Conservation (phyloP, 768 basidiomycete genomes). For the Agaricus bisporus region DNA sequence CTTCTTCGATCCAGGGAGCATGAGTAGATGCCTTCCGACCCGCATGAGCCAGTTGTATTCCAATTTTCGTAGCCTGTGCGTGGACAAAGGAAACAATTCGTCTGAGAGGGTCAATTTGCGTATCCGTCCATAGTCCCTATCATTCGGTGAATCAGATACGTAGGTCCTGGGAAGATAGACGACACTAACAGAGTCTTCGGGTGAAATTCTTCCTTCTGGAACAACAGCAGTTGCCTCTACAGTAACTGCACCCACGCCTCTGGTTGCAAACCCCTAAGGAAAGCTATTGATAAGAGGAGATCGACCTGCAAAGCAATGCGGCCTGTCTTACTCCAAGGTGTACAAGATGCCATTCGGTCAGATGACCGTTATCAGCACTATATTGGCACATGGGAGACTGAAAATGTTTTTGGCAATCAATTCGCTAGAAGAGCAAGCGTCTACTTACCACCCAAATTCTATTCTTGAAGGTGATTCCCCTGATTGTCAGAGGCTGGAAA, state of each 20-base stretch:
- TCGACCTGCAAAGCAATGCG: not conserved
- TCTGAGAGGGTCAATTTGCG: conserved; percentile 64
- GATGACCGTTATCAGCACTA: conserved; percentile 65
- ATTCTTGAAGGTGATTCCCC: conserved; percentile 64
- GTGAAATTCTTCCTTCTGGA: conserved; percentile 72
- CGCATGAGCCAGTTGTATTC: conserved; percentile 76
- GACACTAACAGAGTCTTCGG: conserved; percentile 57
- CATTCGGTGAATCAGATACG: not conserved
- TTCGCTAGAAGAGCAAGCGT: not conserved
- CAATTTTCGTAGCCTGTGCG: conserved; percentile 62
- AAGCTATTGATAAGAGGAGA: not conserved
- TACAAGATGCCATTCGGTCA: conserved; percentile 80
- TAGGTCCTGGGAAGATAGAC: not conserved
- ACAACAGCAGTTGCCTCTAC: conserved; percentile 73
- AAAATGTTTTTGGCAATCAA: not conserved
- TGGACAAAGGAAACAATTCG: conserved; percentile 73
- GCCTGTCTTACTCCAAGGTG: conserved; percentile 56
- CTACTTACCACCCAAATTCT: conserved; percentile 57
- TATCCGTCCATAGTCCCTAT: conserved; percentile 70
- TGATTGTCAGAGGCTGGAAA: conserved; percentile 62
- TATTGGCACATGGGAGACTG: conserved; percentile 84
- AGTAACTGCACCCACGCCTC: conserved; percentile 65
- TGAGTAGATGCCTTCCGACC: conserved; percentile 64
- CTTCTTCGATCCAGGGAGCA: conserved; percentile 57
- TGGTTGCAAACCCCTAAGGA: conserved; percentile 52